Conservation (phyloP, 148 eudicot species). For the Pharnaceum exiguum region DNA sequence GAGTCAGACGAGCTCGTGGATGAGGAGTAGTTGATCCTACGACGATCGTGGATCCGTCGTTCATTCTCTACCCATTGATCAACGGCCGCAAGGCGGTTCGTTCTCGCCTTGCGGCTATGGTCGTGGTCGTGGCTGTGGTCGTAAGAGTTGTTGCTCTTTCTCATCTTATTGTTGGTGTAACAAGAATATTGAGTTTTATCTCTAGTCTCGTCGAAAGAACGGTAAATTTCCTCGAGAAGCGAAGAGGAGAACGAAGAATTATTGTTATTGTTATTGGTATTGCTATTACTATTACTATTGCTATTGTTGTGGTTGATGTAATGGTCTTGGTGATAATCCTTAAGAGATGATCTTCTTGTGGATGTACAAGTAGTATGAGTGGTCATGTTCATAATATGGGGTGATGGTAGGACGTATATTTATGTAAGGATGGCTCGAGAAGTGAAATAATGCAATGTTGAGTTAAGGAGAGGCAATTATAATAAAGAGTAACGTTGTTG, state of each 20-base stretch:
- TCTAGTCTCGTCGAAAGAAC: conserved; percentile 56
- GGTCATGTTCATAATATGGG: no score
- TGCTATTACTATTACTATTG: not conserved
- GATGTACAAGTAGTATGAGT: no score
- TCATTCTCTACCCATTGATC: conserved; percentile 59
- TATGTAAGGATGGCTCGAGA: no score
- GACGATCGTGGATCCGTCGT: conserved; percentile 1
- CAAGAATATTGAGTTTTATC: not conserved
- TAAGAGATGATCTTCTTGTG: no score
- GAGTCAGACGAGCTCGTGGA: conserved; percentile 31
- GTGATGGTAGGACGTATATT: no score
- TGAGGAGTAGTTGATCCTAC: conserved; percentile 15
- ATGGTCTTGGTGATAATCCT: no score
- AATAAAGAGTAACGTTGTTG: conserved; percentile 10
- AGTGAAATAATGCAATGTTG: no score
- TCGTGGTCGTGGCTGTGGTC: conserved; percentile 9
- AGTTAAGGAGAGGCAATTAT: no score
- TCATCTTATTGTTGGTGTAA: not conserved
- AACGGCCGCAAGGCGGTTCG: conserved; percentile 29
- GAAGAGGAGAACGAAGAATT: conserved; percentile 73
- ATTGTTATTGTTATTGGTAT: conserved; percentile 8
- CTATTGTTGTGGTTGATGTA: not conserved
- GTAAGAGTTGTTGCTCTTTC: conserved; percentile 5
- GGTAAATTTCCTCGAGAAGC: conserved; percentile 79
- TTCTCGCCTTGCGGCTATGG: conserved; percentile 14